Evolutionary conservation across 2,329 filamentous ascomycete species (phyloP), one percentile per base, ranked within the genome.

Genomic region (Pyricularia sp.): DNA sequence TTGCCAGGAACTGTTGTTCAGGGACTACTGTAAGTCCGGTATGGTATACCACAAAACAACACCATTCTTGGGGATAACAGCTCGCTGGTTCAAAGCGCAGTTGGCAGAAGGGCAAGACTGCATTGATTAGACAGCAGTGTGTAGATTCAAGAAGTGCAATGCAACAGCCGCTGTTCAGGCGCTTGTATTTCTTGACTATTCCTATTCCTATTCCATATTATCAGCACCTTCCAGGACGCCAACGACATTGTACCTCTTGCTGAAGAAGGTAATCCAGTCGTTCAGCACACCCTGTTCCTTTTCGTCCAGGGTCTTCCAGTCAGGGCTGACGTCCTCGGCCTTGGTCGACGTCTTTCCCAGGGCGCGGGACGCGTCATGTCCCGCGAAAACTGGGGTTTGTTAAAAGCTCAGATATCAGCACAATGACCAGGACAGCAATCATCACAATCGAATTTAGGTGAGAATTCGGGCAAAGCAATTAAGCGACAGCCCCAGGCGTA

Each of bases 261-360:
- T 92, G 80, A 99, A 99, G 81, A 97, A 99, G 1, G 91, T 97
- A 72, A 90, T 88, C 95, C 95, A 99, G 78, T 99, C 95, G 68
- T 94, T 86, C 71, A 99, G 81, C 3, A 91, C 90, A 30, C 87
- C 88, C 82, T 95, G 92, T 78, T 97, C 90, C 79, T 95, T 93
- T 26, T 97, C 93, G 17, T 85, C 83, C 67, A 99, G 83, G 75
- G 93, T 91, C 69, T 90, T 84, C 91, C 92, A 98, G 67, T 97
- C 90, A 2, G 95, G 82, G 36, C 82, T 82, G 72, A 92, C 94
- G 73, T 98, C 94, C 75, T 95, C 92, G 5, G 85, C 79, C 78
- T 97, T 96, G 66, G 94, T 88, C 9, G 93, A 97, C 0, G 93
- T 95, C 78, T 89, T 90, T 12, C 89, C 95, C 1, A 99, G 86